phyloP scores from a whole-genome alignment of 2,329 filamentous ascomycete genomes.

The Colletotrichum karsti region DNA sequence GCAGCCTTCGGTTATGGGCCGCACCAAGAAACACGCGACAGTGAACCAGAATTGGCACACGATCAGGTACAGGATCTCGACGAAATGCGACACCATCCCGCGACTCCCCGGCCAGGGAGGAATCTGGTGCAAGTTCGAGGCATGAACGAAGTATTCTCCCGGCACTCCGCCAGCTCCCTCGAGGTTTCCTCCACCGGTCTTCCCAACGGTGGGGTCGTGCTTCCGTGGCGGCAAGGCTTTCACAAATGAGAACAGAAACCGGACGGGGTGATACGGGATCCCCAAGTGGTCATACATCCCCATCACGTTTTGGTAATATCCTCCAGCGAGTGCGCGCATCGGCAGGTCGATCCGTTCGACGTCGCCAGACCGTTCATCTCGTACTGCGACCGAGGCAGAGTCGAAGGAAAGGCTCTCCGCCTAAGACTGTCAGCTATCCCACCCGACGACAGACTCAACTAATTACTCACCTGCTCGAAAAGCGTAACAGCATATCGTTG shows the following conservation, averaged over 20 bases:
- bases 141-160: constrained; percentile 58
- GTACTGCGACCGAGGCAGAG: constrained; percentile 46
- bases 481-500: constrained; percentile 42
- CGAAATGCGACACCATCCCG: constrained; percentile 46
- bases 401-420: constrained; percentile 45
- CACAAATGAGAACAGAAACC: constrained; percentile 63
- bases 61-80: constrained; percentile 53
- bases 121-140: constrained; percentile 61
- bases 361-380: constrained; percentile 37
- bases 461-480: constrained; percentile 46
- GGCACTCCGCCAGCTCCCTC: constrained; percentile 31
- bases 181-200: not conserved
- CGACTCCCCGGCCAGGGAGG: constrained; percentile 50
- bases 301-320: constrained; percentile 63
- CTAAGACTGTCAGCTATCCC: constrained; percentile 33
- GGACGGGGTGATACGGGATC: constrained; percentile 56
- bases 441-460: no score
- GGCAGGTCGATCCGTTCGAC: constrained; percentile 48
- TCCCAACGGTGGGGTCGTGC: not conserved
- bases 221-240: constrained; percentile 32
- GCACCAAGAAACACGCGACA: constrained; percentile 57
- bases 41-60: constrained; percentile 63
- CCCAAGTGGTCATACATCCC: constrained; percentile 64
- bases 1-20: constrained; percentile 35
- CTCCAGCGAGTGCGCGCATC: constrained; percentile 45